These are phyloP conservation scores for Trematosphaeria pertusa DNA, from an alignment of 2,329 filamentous ascomycete species.

Conservation along the genomic window DNA sequence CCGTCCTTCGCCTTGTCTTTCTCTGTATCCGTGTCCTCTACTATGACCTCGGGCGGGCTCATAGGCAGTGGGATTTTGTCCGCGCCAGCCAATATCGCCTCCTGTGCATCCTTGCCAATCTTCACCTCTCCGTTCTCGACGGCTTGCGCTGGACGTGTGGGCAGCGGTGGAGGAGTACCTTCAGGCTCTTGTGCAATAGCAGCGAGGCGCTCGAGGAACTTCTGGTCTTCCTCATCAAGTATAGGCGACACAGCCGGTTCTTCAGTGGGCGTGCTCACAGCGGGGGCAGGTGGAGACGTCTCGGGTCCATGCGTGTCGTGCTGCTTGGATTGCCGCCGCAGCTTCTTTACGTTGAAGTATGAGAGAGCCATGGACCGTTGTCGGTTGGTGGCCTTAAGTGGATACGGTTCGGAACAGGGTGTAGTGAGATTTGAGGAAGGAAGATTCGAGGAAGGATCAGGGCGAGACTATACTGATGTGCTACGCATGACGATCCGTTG, in stretches of 20 bases:
- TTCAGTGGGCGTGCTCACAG: conserved; percentile 33
- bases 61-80: conserved; percentile 59
- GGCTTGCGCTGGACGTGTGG: conserved; percentile 43
- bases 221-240: conserved; percentile 67
- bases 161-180: conserved; percentile 51
- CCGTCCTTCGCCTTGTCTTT: conserved; percentile 38
- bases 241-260: conserved; percentile 50
- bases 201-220: conserved; percentile 61
- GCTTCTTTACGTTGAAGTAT: conserved; percentile 40
- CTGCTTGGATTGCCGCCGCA: conserved; percentile 43
- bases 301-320: conserved; percentile 20
- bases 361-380: conserved; percentile 34
- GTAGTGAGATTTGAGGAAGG: background rate
- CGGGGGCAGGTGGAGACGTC: conserved; percentile 34
- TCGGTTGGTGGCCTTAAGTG: background rate
- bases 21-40: conserved; percentile 36
- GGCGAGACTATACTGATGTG: too few relatives aligned
- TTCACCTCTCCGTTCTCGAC: conserved; percentile 44
- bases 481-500: conserved; percentile 21
- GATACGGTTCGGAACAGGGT: background rate
- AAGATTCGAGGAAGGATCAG: conserved; percentile 2
- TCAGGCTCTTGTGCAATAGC: conserved; percentile 52
- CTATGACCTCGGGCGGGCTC: conserved; percentile 50
- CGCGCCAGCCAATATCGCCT: conserved; percentile 53
- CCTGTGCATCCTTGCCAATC: conserved; percentile 53